Evolutionary conservation across 2,329 filamentous ascomycete genomes (phyloP).

Genomic region (Raffaelea ambrosiae): DNA sequence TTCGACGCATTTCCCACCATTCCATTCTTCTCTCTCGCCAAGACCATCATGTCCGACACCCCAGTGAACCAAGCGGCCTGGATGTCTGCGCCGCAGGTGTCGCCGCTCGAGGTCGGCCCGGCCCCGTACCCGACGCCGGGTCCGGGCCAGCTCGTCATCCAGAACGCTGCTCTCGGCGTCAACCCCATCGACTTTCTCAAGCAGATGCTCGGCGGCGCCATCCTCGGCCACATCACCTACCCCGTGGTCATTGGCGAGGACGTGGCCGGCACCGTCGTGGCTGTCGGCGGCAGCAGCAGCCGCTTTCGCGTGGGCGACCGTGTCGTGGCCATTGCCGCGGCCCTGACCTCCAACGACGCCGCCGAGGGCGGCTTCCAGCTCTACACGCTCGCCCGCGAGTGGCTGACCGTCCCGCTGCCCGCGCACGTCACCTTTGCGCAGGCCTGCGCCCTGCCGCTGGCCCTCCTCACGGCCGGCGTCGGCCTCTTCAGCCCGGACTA

Average conservation of each 20-base stretch:
- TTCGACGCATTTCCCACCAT: no score
- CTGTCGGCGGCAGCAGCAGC: constrained; percentile 18
- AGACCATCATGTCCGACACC: no score
- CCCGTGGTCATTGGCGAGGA: constrained; percentile 25
- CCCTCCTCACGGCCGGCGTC: not conserved
- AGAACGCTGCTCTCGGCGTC: constrained; percentile 19
- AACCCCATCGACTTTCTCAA: constrained; percentile 24
- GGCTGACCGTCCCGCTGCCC: not conserved
- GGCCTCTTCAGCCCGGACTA: not conserved
- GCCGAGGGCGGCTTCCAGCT: constrained; percentile 7
- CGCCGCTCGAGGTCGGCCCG: no score
- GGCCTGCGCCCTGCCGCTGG: not conserved
- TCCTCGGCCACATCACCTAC: constrained; percentile 20
- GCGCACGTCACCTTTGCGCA: not conserved
- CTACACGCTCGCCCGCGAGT: not conserved
- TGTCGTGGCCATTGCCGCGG: constrained; percentile 18
- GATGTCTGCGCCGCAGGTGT: no score
- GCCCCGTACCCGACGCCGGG: no score
- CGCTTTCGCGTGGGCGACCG: constrained; percentile 24
- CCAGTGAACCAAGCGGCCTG: no score
- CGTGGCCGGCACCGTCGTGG: constrained; percentile 23
- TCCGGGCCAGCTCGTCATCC: not conserved
- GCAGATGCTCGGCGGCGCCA: constrained; percentile 18
- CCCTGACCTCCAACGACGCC: no score
- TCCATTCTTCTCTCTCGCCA: no score